Percentiles rank a stretch among this genome's conserved stretches.
Evolutionary conservation across 768 basidiomycete species (phyloP).

Genomic region (Boletales sp.): DNA sequence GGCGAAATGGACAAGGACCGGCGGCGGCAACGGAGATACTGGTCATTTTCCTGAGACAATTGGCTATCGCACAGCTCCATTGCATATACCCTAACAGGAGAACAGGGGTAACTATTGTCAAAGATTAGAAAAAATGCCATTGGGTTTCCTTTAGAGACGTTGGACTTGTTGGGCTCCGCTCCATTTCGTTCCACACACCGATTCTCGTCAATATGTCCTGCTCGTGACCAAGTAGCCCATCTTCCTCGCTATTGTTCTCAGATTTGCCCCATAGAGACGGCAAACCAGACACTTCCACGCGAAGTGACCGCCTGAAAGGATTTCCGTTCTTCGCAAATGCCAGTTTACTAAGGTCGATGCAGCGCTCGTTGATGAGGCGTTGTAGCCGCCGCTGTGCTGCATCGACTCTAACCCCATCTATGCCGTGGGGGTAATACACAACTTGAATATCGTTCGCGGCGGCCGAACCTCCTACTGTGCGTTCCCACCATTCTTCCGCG

Average conservation of each 20-base stretch:
- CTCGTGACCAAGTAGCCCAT: too few relatives aligned
- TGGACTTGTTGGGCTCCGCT: too few relatives aligned
- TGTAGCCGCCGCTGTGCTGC: conserved; percentile 6
- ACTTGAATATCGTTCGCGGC: conserved; percentile 8
- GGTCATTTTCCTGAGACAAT: too few relatives aligned
- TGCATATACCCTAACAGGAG: too few relatives aligned
- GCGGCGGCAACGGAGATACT: too few relatives aligned
- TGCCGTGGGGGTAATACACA: conserved; percentile 5
- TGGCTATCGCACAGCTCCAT: too few relatives aligned
- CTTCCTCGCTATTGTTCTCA: neutral
- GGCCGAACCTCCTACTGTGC: neutral
- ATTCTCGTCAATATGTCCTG: too few relatives aligned
- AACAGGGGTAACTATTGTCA: too few relatives aligned
- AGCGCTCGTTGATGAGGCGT: conserved; percentile 16
- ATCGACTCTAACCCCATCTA: neutral
- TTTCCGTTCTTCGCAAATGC: conserved; percentile 3
- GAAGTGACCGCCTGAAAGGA: conserved; percentile 11
- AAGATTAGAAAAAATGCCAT: too few relatives aligned
- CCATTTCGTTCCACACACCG: too few relatives aligned
- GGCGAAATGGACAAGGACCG: too few relatives aligned
- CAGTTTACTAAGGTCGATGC: conserved; percentile 20
- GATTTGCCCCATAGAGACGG: conserved; percentile 7
- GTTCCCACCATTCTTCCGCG: conserved; percentile 24
- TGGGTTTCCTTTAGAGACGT: too few relatives aligned
- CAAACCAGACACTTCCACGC: conserved; percentile 13